Evolutionary conservation across 345 rosid species (phyloP).

Genomic region (Pugionium cornutum): DNA sequence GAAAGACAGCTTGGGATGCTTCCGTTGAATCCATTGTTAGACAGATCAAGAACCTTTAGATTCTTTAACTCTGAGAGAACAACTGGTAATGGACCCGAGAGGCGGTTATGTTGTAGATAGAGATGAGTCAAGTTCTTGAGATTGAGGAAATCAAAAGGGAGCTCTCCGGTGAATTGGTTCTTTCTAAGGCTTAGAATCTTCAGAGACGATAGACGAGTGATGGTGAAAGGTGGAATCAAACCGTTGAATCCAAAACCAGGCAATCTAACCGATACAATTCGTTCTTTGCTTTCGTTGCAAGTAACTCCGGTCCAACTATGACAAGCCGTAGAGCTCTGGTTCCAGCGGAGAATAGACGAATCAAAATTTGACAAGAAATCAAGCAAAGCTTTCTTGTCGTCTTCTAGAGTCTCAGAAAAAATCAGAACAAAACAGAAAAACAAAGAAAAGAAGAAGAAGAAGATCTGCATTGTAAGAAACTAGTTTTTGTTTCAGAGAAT

Average conservation of each 20-base stretch:
- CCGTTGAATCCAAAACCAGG: slow-evolving; percentile 84
- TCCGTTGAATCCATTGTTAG: slow-evolving; percentile 72
- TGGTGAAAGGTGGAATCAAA: slow-evolving; percentile 66
- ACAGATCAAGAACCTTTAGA: slow-evolving; percentile 70
- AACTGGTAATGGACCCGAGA: slow-evolving; percentile 63
- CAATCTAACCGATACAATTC: slow-evolving; percentile 63
- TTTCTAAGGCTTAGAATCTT: slow-evolving; percentile 82
- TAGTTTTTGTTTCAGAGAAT: slow-evolving; percentile 21
- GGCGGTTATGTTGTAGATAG: slow-evolving; percentile 70
- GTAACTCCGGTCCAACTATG: slow-evolving; percentile 72
- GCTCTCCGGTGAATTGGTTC: slow-evolving; percentile 60
- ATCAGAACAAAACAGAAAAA: slow-evolving; percentile 44
- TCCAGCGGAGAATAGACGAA: slow-evolving; percentile 58
- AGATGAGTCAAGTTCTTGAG: slow-evolving; percentile 69
- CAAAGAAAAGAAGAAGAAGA: slow-evolving; percentile 36
- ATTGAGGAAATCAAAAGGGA: slow-evolving; percentile 67
- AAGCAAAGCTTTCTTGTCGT: slow-evolving; percentile 76
- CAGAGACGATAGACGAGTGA: slow-evolving; percentile 69
- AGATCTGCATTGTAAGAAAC: slow-evolving; percentile 38
- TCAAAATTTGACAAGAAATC: slow-evolving; percentile 52
- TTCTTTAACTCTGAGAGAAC: slow-evolving; percentile 62
- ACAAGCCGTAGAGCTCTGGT: slow-evolving; percentile 53
- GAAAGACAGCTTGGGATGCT: slow-evolving; percentile 61
- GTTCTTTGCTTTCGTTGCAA: slow-evolving; percentile 57
- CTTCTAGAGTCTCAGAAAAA: slow-evolving; percentile 50